phyloP scores from a whole-genome alignment of 441 rosid species.

The Pelargonium australe region DNA sequence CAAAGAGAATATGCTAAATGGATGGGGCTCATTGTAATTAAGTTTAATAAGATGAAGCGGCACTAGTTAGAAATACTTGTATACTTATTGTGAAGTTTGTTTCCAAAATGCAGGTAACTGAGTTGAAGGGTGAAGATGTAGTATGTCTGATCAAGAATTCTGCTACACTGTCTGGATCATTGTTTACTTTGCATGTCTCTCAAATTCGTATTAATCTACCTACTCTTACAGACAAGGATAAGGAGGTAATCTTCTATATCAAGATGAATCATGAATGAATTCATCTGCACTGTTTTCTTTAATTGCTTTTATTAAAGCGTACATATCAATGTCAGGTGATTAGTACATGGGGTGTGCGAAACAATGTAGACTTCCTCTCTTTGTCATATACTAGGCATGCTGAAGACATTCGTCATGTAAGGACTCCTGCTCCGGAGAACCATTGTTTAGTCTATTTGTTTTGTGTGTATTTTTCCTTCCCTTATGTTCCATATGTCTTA shows the following conservation, averaged over 20 bases:
- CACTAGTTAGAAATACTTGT: background rate
- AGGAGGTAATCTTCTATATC: constrained; percentile 31
- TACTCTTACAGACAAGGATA: constrained; percentile 48
- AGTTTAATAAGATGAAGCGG: background rate
- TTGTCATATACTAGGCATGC: constrained; percentile 48
- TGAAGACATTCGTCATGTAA: constrained; percentile 50
- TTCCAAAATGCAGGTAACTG: constrained; percentile 35
- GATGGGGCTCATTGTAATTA: background rate
- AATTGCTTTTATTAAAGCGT: background rate
- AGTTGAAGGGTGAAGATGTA: constrained; percentile 48
- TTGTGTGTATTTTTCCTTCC: background rate
- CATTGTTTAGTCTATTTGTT: constrained; percentile 11
- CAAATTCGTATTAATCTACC: constrained; percentile 52
- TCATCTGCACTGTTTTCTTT: background rate
- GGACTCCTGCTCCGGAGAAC: constrained; percentile 18
- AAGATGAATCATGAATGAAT: too few relatives aligned
- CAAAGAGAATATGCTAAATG: background rate
- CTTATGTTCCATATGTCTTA: background rate
- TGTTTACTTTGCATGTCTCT: constrained; percentile 57
- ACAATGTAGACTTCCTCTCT: constrained; percentile 50
- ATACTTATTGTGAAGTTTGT: constrained; percentile 4
- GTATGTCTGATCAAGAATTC: constrained; percentile 54
- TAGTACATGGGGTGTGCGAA: constrained; percentile 48
- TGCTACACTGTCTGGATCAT: constrained; percentile 41
- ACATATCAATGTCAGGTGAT: constrained; percentile 34